Evolutionary conservation across 1,284 basidiomycete species (phyloP).

Genomic region (Puccinia novopanici): DNA sequence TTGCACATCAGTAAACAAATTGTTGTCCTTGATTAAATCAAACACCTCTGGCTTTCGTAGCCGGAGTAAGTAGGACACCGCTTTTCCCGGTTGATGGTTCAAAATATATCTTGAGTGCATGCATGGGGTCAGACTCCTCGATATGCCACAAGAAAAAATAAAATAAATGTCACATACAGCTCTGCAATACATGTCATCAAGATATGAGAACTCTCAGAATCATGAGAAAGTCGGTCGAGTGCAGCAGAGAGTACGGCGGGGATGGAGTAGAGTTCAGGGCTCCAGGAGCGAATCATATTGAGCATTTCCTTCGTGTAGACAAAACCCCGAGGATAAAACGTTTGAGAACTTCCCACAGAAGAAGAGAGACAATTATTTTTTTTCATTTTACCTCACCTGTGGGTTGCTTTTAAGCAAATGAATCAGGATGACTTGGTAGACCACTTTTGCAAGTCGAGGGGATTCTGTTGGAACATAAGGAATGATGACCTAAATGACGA

Average conservation of each 20-base stretch:
- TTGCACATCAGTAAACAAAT: conserved; percentile 90
- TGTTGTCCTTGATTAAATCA: conserved; percentile 88
- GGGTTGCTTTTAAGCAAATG: conserved; percentile 80
- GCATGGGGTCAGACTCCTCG: conserved; percentile 30
- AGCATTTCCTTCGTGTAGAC: conserved; percentile 67
- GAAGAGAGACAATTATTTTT: background rate
- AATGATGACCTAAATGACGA: conserved; percentile 71
- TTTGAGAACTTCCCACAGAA: conserved; percentile 5
- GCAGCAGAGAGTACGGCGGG: conserved; percentile 82
- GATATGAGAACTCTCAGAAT: conserved; percentile 65
- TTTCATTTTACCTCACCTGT: conserved; percentile 63
- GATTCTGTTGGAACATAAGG: conserved; percentile 81
- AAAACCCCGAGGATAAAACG: background rate
- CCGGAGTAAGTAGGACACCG: conserved; percentile 82
- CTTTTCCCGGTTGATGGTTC: conserved; percentile 89
- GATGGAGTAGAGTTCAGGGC: conserved; percentile 84
- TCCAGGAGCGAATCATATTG: conserved; percentile 82
- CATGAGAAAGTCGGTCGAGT: conserved; percentile 74
- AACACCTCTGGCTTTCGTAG: conserved; percentile 87
- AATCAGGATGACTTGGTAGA: conserved; percentile 93
- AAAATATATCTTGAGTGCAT: conserved; percentile 68
- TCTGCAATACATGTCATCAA: conserved; percentile 92
- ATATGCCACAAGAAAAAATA: background rate
- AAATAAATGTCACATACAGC: conserved; percentile 64
- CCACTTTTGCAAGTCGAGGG: conserved; percentile 76